Evolutionary conservation across 1,284 basidiomycete species (phyloP), one percentile per base, ranked within the genome.

Genomic region (Trametes polyzona): DNA sequence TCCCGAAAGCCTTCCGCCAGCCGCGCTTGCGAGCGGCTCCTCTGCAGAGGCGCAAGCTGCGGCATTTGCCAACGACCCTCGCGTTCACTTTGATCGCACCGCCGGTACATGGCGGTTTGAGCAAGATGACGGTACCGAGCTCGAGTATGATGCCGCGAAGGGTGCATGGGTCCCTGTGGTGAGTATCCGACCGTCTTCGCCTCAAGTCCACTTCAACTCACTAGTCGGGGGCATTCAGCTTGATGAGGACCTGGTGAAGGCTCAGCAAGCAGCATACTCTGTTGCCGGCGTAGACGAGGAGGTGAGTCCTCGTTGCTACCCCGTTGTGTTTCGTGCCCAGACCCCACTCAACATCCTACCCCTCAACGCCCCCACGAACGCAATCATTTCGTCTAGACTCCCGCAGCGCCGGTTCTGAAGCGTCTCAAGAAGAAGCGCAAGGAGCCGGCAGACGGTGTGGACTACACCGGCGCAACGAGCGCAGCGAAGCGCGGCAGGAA

Each of bases 241-340:
- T 32, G 91, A 93, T 65, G 93, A 95, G 61, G 90, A 92, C 59
- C 78, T 90, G 21, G 69, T 95, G 59, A 87, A 86, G 67, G 87
- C 86, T 33, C 95, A 98, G 71, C 96, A 97, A 75, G 93, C 92
- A 3, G 94, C 93, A 2, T 98, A 98, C 74, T 90, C 93, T 2
- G 80, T 98, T 1, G 81, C 80, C 27, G 96, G 95, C 14, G 92
- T 97, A 7, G 93, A 98, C 70, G 95, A 98, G 78, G 84, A 87
- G 76, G 94, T 93, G 71, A 70, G 86, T 76, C 33, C 49, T 37
- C 50, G 37, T 9, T 37, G 23, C 32, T 10, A 19, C 16, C 33
- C 43, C n/a, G 7, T 32, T 36, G 29, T 39, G 8, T 36, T 35
- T 37, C 55, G 23, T 29, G 27, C 42, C 48, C 52, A 19, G 23